These are phyloP conservation scores for Aspergillus conjunctus DNA, from an alignment of 495 filamentous ascomycete species.

Conservation along the genomic window DNA sequence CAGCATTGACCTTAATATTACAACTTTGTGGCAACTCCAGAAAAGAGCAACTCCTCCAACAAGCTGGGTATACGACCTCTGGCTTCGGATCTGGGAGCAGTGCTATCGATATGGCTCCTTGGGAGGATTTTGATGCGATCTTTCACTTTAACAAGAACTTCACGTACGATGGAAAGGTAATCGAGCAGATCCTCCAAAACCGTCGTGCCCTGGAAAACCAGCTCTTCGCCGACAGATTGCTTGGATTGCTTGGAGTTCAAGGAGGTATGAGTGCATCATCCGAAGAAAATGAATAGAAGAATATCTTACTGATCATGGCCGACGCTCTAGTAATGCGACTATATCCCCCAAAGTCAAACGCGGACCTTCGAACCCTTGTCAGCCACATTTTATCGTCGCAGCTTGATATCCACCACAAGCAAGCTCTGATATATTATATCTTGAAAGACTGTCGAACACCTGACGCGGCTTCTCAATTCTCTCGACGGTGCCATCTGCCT, in stretches of 20 bases:
- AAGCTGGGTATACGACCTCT: background rate
- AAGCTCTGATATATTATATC: constrained; percentile 78
- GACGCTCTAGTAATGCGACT: constrained; percentile 50
- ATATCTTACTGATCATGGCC: constrained; percentile 5
- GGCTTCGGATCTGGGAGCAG: background rate
- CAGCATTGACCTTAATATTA: constrained; percentile 5
- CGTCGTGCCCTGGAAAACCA: constrained; percentile 64
- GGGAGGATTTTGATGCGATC: constrained; percentile 61
- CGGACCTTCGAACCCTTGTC: constrained; percentile 65
- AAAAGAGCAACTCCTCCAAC: background rate
- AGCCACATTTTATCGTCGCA: constrained; percentile 60
- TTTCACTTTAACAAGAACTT: constrained; percentile 66
- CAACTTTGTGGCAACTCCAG: background rate
- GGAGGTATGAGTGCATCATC: constrained; percentile 49
- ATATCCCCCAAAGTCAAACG: constrained; percentile 70
- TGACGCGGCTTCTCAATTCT: constrained; percentile 52
- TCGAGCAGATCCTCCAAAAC: constrained; percentile 61
- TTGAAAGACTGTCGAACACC: constrained; percentile 69
- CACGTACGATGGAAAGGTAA: constrained; percentile 58
- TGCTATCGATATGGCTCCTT: constrained; percentile 39
- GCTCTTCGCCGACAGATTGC: constrained; percentile 74
- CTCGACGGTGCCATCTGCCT: constrained; percentile 60
- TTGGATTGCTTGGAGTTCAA: constrained; percentile 69
- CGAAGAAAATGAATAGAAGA: background rate
- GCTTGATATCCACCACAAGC: constrained; percentile 69